phyloP scores from a whole-genome alignment of 192 early-diverging fungal species.

The Chytriomyces sp. region DNA sequence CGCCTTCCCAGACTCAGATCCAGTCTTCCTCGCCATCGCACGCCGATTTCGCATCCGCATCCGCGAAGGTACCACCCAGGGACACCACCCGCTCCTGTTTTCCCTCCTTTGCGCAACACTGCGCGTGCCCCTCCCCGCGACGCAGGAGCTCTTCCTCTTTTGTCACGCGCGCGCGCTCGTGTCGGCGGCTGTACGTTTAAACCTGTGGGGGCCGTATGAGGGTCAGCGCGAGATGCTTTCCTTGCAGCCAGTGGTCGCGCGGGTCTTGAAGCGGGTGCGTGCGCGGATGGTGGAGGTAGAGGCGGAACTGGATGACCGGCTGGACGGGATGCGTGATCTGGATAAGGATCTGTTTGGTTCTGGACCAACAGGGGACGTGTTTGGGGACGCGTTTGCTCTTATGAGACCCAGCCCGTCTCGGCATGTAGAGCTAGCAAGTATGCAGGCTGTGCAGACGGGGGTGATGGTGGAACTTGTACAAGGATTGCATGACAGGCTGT shows the following conservation, averaged over 20 bases:
- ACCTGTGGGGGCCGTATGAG: slow-evolving; percentile 86
- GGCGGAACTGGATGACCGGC: background rate
- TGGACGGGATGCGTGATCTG: background rate
- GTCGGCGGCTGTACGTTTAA: slow-evolving; percentile 85
- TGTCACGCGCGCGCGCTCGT: slow-evolving; percentile 84
- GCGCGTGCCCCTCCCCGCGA: slow-evolving; percentile 46
- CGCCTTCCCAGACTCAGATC: slow-evolving; percentile 1
- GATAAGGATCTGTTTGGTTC: background rate
- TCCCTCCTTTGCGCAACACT: slow-evolving; percentile 65
- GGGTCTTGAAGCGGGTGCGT: slow-evolving; percentile 16
- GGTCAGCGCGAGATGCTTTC: slow-evolving; percentile 73
- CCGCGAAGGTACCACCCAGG: slow-evolving; percentile 35
- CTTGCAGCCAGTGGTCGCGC: background rate
- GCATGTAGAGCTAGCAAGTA: slow-evolving; percentile 2
- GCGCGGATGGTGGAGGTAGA: background rate
- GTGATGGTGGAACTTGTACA: slow-evolving; percentile 50
- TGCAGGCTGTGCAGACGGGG: slow-evolving; percentile 28
- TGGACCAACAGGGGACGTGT: no score
- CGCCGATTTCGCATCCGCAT: background rate
- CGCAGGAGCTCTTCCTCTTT: slow-evolving; percentile 78
- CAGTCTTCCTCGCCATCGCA: background rate
- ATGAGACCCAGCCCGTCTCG: background rate
- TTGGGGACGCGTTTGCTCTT: background rate
- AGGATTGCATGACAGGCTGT: slow-evolving; percentile 47
- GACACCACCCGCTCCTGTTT: slow-evolving; percentile 83